phyloP scores from a whole-genome alignment of 108 stramenopile species.

The Cyclotella atomus region DNA sequence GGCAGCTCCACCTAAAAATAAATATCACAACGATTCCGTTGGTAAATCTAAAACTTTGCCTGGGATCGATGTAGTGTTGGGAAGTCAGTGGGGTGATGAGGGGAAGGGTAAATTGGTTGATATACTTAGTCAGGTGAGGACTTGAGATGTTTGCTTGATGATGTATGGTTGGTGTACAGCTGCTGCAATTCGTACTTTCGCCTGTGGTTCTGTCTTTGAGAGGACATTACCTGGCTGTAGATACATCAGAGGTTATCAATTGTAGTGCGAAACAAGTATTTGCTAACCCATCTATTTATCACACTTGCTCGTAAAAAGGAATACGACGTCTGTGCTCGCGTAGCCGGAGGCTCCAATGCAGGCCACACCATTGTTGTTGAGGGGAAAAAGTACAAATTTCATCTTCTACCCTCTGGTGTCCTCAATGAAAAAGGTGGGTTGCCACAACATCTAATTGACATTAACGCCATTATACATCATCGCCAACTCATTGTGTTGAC shows the following conservation, averaged over 20 bases:
- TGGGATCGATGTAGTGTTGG: constrained; percentile 93
- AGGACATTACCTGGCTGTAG: too few relatives aligned
- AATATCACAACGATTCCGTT: constrained; percentile 22
- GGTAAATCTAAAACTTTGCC: constrained; percentile 25
- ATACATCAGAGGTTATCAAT: too few relatives aligned
- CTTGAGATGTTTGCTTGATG: background rate
- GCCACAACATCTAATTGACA: too few relatives aligned
- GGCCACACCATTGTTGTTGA: constrained; percentile 97
- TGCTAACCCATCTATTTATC: too few relatives aligned
- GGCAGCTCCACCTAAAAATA: background rate
- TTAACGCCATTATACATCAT: too few relatives aligned
- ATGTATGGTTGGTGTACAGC: too few relatives aligned
- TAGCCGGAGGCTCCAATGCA: constrained; percentile 96
- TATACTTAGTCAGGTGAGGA: constrained; percentile 81
- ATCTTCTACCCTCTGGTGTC: constrained; percentile 97
- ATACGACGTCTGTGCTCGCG: constrained; percentile 97
- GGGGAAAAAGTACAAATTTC: constrained; percentile 98
- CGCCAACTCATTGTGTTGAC: too few relatives aligned
- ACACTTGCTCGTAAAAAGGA: too few relatives aligned
- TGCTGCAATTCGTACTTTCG: too few relatives aligned
- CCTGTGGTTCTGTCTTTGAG: too few relatives aligned
- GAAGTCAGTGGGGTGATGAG: constrained; percentile 99
- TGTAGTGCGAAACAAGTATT: too few relatives aligned
- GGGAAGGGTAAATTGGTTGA: constrained; percentile 99
- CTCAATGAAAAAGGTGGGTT: constrained; percentile 90